phyloP scores from a whole-genome alignment of 139 green algal species.

The Microglena sp. region DNA sequence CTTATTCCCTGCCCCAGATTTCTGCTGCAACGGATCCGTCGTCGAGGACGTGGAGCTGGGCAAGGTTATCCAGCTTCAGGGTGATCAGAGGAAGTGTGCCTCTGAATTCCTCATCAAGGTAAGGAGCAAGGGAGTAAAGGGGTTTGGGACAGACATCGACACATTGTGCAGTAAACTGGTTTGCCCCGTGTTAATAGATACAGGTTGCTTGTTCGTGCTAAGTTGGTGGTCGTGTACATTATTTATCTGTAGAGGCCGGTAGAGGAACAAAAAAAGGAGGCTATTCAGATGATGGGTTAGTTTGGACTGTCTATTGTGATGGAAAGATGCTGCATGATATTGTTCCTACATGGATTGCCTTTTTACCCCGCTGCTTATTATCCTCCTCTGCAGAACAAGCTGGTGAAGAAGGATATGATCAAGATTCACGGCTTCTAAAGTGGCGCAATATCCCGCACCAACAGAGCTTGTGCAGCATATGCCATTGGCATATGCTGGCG shows the following conservation, averaged over 20 bases:
- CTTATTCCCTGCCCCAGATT: too few relatives aligned
- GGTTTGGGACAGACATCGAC: too few relatives aligned
- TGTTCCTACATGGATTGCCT: neutral
- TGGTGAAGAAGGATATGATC: constrained; percentile 96
- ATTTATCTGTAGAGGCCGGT: too few relatives aligned
- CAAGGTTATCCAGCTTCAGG: constrained; percentile 96
- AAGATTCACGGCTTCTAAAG: constrained; percentile 98
- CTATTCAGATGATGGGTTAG: neutral
- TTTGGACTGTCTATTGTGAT: neutral
- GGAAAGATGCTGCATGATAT: neutral
- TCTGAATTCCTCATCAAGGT: constrained; percentile 77
- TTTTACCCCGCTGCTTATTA: neutral
- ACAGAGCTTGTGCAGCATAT: too few relatives aligned
- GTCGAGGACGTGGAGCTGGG: constrained; percentile 93
- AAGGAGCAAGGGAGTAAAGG: too few relatives aligned
- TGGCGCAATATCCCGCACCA: constrained; percentile 40
- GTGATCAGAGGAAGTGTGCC: constrained; percentile 99
- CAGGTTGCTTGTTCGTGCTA: too few relatives aligned
- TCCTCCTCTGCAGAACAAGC: constrained; percentile 48
- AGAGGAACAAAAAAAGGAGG: too few relatives aligned
- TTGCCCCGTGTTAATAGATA: too few relatives aligned
- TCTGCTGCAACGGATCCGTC: constrained; percentile 99
- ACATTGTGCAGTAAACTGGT: too few relatives aligned
- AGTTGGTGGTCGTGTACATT: too few relatives aligned
- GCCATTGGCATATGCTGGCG: too few relatives aligned